These are phyloP conservation scores for Fusarium sacchari DNA, from an alignment of 2,329 filamentous ascomycete species.

Conservation along the genomic window DNA sequence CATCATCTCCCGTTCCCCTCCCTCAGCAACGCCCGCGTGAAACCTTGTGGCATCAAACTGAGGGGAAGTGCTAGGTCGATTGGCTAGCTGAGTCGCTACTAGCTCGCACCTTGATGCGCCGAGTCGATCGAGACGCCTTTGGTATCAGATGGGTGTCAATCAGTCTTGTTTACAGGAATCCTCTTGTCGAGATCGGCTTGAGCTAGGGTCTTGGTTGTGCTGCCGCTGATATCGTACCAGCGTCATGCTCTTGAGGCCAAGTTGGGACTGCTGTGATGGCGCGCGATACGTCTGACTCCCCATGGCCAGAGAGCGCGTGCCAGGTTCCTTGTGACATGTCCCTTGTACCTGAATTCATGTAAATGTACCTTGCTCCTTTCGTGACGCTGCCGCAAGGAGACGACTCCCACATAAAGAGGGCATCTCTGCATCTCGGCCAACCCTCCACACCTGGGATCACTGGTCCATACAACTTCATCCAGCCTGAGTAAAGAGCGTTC, in stretches of 20 bases:
- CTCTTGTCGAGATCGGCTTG: not conserved
- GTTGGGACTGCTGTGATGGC: slow-evolving; percentile 30
- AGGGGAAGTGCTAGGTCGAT: slow-evolving; percentile 37
- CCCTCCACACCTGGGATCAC: slow-evolving; percentile 13
- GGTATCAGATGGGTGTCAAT: slow-evolving; percentile 34
- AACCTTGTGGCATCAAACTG: slow-evolving; percentile 42
- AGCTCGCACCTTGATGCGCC: slow-evolving; percentile 9
- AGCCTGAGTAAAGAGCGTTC: not conserved
- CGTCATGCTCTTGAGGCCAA: slow-evolving; percentile 31
- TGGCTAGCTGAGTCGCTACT: slow-evolving; percentile 17
- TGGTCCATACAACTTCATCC: slow-evolving; percentile 3
- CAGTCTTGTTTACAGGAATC: slow-evolving; percentile 10
- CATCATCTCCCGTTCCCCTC: slow-evolving; percentile 5
- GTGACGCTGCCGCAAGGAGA: slow-evolving; percentile 27
- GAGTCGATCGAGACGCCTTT: slow-evolving; percentile 28
- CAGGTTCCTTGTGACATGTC: slow-evolving; percentile 35
- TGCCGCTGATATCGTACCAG: slow-evolving; percentile 39
- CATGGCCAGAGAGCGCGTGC: slow-evolving; percentile 30
- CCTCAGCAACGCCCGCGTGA: slow-evolving; percentile 28
- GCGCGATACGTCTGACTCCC: slow-evolving; percentile 23
- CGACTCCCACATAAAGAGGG: slow-evolving; percentile 41
- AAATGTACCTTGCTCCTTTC: slow-evolving; percentile 28
- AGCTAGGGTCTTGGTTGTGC: slow-evolving; percentile 5
- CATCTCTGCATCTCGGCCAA: slow-evolving; percentile 23
- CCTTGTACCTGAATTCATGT: slow-evolving; percentile 28